A percentile compares a stretch with the other conserved stretches of the same genome.
phyloP scores from a whole-genome alignment of 805 yeast species.

The Candida stauntonica region DNA sequence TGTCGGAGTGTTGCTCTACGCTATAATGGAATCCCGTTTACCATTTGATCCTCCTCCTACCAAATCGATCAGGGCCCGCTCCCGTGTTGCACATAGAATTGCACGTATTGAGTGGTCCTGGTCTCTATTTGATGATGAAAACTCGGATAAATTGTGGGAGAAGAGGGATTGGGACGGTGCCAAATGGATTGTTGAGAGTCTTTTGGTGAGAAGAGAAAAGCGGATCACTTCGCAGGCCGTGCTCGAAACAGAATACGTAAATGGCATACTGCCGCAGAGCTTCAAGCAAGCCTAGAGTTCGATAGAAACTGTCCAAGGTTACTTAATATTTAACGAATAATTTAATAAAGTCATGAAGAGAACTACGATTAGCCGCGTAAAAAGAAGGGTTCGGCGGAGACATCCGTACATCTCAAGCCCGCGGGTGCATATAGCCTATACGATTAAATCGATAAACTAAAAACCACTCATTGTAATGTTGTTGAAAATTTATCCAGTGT shows the following conservation, averaged over 20 bases:
- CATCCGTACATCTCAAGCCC: too few species aligned
- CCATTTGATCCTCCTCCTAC: conserved; percentile 88
- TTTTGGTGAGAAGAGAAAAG: conserved; percentile 45
- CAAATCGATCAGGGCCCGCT: conserved; percentile 39
- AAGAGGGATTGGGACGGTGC: conserved; percentile 40
- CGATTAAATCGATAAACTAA: too few species aligned
- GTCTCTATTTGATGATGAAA: conserved; percentile 44
- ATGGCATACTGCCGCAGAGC: conserved; percentile 10
- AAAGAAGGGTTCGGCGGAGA: too few species aligned
- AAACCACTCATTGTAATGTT: too few species aligned
- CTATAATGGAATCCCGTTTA: conserved; percentile 76
- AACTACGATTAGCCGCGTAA: too few species aligned
- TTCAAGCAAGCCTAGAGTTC: conserved; percentile 3
- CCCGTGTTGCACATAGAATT: conserved; percentile 78
- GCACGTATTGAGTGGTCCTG: conserved; percentile 93
- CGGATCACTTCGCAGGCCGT: conserved; percentile 36
- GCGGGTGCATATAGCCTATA: too few species aligned
- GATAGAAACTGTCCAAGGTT: too few species aligned
- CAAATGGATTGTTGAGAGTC: conserved; percentile 44
- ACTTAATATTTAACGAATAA: too few species aligned
- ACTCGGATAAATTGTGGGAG: conserved; percentile 17
- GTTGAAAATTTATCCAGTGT: too few species aligned
- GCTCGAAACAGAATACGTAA: conserved; percentile 33
- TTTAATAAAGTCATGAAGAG: too few species aligned
- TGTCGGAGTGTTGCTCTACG: conserved; percentile 83